Evolutionary conservation across 2,329 filamentous ascomycete species (phyloP).

Genomic region (Hypomyces perniciosus): DNA sequence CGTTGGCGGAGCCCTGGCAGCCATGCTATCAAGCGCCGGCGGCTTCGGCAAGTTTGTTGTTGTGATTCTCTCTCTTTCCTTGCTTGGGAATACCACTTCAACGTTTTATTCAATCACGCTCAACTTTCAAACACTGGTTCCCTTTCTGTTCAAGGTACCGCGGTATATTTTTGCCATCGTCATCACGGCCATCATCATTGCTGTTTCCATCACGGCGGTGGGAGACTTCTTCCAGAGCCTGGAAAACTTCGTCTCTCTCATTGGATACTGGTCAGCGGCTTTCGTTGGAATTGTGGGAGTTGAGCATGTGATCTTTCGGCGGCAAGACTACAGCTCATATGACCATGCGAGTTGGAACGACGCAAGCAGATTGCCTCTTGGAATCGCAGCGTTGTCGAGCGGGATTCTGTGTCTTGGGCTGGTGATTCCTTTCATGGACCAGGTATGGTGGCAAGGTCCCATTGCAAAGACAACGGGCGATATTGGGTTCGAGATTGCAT

Average conservation of each 20-base stretch:
- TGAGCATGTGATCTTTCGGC: slow-evolving; percentile 45
- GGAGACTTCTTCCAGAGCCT: slow-evolving; percentile 52
- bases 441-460: slow-evolving; percentile 56
- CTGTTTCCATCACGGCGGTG: slow-evolving; percentile 50
- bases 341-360: slow-evolving; percentile 44
- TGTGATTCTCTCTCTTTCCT: slow-evolving; percentile 50
- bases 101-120: slow-evolving; percentile 58
- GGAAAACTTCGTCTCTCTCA: slow-evolving; percentile 50
- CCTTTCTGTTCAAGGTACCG: slow-evolving; percentile 49
- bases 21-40: slow-evolving; percentile 51
- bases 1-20: slow-evolving; percentile 53
- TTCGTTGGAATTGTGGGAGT: slow-evolving; percentile 45
- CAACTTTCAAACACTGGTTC: slow-evolving; percentile 58
- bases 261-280: slow-evolving; percentile 53
- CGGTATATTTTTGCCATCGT: slow-evolving; percentile 53
- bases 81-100: slow-evolving; percentile 54
- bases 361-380: slow-evolving; percentile 38
- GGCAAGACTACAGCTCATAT: slow-evolving; percentile 37
- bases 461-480: slow-evolving; percentile 56
- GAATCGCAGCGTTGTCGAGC: slow-evolving; percentile 41
- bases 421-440: slow-evolving; percentile 54
- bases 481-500: slow-evolving; percentile 60
- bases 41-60: slow-evolving; percentile 58
- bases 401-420: slow-evolving; percentile 42
- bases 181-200: slow-evolving; percentile 54